Percentiles rank a stretch among this genome's conserved stretches.
phyloP scores from a whole-genome alignment of 2,329 filamentous ascomycete species.

The Zopfia rhizophila region DNA sequence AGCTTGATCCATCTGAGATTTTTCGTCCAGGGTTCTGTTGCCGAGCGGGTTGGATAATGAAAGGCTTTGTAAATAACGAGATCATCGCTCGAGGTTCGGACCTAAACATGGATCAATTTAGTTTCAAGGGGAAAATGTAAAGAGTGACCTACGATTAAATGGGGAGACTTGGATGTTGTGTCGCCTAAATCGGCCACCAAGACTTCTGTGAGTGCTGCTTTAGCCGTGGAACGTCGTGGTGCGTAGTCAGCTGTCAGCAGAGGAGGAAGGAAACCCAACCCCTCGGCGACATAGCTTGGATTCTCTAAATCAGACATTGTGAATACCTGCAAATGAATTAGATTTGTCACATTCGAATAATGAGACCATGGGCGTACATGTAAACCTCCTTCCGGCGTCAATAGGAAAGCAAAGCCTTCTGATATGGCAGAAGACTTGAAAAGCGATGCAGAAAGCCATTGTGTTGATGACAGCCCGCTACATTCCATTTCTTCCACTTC shows the following conservation, averaged over 20 bases:
- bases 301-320: constrained; percentile 77
- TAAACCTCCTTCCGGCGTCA: constrained; percentile 78
- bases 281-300: constrained; percentile 78
- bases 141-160: constrained; percentile 75
- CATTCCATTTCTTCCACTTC: constrained; percentile 85
- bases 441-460: constrained; percentile 85
- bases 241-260: constrained; percentile 77
- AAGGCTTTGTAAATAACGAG: constrained; percentile 89
- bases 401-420: constrained; percentile 77
- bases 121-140: neutral
- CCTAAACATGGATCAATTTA: constrained; percentile 55
- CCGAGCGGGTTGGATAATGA: constrained; percentile 56
- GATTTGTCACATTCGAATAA: constrained; percentile 1
- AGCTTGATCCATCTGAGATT: constrained; percentile 81
- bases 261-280: constrained; percentile 80
- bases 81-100: constrained; percentile 83
- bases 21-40: constrained; percentile 60
- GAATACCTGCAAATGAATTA: constrained; percentile 69
- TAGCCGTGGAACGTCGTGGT: constrained; percentile 74
- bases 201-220: constrained; percentile 81
- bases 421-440: constrained; percentile 72
- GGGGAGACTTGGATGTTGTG: constrained; percentile 73
- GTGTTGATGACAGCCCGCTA: constrained; percentile 68
- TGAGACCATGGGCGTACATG: constrained; percentile 66
- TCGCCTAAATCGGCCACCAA: constrained; percentile 88